Evolutionary conservation across 495 filamentous ascomycete species (phyloP).

Genomic region (Mycothermus thermophilus): DNA sequence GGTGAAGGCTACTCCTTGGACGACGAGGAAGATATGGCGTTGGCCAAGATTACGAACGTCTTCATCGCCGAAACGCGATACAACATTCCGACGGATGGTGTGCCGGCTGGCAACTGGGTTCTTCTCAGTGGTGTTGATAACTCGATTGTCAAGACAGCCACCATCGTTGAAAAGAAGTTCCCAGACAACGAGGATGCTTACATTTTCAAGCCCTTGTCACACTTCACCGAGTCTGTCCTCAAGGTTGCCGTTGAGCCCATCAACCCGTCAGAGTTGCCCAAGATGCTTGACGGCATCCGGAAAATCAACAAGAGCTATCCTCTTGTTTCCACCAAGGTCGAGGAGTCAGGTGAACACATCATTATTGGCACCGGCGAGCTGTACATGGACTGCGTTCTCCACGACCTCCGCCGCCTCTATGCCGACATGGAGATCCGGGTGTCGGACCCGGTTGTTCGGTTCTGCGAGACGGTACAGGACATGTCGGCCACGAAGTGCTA

Average conservation of each 20-base stretch:
- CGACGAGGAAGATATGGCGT: conserved; percentile 94
- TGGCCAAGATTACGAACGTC: conserved; percentile 75
- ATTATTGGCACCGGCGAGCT: conserved; percentile 90
- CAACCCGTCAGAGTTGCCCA: conserved; percentile 95
- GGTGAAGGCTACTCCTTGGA: conserved; percentile 94
- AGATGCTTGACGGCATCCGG: conserved; percentile 93
- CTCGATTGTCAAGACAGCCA: conserved; percentile 97
- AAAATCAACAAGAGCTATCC: conserved; percentile 98
- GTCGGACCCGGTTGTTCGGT: conserved; percentile 91
- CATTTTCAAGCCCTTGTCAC: conserved; percentile 82
- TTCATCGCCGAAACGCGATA: conserved; percentile 93
- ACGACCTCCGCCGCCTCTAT: conserved; percentile 83
- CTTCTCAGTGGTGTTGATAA: conserved; percentile 87
- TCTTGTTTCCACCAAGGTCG: conserved; percentile 88
- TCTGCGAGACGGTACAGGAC: conserved; percentile 97
- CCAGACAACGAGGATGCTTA: conserved; percentile 82
- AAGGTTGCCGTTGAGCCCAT: conserved; percentile 97
- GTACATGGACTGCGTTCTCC: conserved; percentile 97
- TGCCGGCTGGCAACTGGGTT: conserved; percentile 93
- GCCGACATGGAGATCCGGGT: conserved; percentile 99
- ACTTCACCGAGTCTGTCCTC: conserved; percentile 95
- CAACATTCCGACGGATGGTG: conserved; percentile 76
- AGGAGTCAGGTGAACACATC: conserved; percentile 96
- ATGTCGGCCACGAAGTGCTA: conserved; percentile 97
- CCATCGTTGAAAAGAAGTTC: conserved; percentile 67